Base-by-base conservation (phyloP, 768 basidiomycete genomes). In the Suillus brevipes region DNA sequence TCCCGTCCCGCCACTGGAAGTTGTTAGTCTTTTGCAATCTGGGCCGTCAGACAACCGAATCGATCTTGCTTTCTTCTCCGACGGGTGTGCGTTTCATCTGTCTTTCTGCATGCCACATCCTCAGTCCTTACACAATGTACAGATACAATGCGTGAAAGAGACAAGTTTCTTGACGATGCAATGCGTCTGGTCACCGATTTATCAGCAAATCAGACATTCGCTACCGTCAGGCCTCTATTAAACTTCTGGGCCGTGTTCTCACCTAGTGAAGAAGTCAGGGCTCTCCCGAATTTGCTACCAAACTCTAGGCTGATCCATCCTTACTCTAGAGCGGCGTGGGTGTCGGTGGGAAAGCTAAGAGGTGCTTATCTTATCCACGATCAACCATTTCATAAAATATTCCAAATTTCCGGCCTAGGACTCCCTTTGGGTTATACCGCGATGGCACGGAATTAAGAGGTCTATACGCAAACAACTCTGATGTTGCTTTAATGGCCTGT, bases 171-270 rank as follows among this genome's bases (percentile, higher is more conserved):
- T 50, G 73, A 80, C 43, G 91, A 93, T 68, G 89, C 90, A 3
- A 73, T 74, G 60, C 82, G 88, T 36, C 84, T 93, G 12, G 91
- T 89, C 0, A 72, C 82, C 53, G 91, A 91, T 71, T 80, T 93
- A 40, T 87, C 91, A 2, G 76, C 82, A 36, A 91, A 91, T 70
- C 88, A 90, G 67, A 92, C 91, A 0, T 92, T 92, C 73, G 82
- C 88, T 66, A 87, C 89, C 0, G 90, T 94, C 23, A 85, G 84
- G 68, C 90, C 90, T 3, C 77, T 92, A 55, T 76, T 93, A 67
- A 93, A 92, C 71, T 91, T 92, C 68, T 94, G 90, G 89, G 91
- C 88, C 6, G 89, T 89, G 0, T 92, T 91, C 68, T 80, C 88
- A 23, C 87, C 91, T 0, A 92, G 91, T 73, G 82, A 82, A 65